Percentiles rank a stretch among this genome's conserved stretches.
phyloP scores from a whole-genome alignment of 257 asterid species.

The Plantago elongata region DNA sequence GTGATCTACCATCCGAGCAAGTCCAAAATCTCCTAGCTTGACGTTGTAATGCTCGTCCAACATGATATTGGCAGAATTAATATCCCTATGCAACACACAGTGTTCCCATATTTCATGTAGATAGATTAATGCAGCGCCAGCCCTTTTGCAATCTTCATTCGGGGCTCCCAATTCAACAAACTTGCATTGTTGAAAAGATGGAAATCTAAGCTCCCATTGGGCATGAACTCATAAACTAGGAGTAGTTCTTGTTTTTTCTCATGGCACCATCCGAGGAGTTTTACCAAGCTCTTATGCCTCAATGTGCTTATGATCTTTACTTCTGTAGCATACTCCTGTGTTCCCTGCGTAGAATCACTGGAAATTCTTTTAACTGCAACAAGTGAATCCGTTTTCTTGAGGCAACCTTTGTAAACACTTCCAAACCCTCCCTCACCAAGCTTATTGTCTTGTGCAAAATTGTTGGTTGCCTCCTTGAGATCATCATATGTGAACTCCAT shows the following conservation, averaged over 20 bases:
- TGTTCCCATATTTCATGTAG: conserved; percentile 27
- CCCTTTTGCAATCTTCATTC: conserved; percentile 14
- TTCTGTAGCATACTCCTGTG: conserved; percentile 28
- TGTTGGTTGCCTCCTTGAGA: conserved; percentile 9
- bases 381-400: conserved; percentile 1
- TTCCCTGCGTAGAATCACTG: conserved; percentile 23
- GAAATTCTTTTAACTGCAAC: conserved; percentile 33
- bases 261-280: conserved; percentile 34
- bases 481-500: conserved; percentile 20
- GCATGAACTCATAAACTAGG: conserved; percentile 28
- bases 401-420: conserved; percentile 23
- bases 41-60: conserved; percentile 21
- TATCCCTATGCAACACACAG: conserved; percentile 29
- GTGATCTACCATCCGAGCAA: conserved; percentile 16
- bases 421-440: conserved; percentile 36
- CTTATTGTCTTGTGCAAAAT: conserved; percentile 18
- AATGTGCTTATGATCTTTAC: conserved; percentile 32
- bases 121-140: conserved; percentile 16
- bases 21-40: conserved; percentile 23
- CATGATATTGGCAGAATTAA: conserved; percentile 23
- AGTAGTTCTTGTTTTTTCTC: conserved; percentile 19
- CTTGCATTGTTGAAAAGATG: conserved; percentile 17
- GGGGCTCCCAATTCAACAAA: conserved; percentile 7
- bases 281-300: conserved; percentile 27
- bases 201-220: conserved; percentile 27